phyloP scores from a whole-genome alignment of 371 early-diverging fungal genomes.

The Nosema muscidifuracis region DNA sequence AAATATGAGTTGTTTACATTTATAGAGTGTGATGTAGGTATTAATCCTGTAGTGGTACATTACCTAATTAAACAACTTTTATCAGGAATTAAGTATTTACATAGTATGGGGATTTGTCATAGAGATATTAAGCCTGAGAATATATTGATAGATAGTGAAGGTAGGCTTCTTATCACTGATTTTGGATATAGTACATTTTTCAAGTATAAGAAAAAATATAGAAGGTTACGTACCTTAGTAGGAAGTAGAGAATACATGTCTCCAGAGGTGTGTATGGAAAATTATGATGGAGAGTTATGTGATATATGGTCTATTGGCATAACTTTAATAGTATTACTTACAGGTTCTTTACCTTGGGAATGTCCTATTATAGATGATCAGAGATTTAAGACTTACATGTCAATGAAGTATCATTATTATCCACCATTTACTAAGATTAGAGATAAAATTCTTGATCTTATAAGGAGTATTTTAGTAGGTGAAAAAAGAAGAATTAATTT shows the following conservation, averaged over 20 bases:
- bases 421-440: slow-evolving; percentile 48
- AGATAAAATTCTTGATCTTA: slow-evolving; percentile 60
- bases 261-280: slow-evolving; percentile 65
- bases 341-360: slow-evolving; percentile 69
- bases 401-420: slow-evolving; percentile 33
- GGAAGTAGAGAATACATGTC: slow-evolving; percentile 69
- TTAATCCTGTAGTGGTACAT: slow-evolving; percentile 67
- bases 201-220: slow-evolving; percentile 57
- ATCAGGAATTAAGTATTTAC: slow-evolving; percentile 63
- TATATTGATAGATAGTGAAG: slow-evolving; percentile 65
- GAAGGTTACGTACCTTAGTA: slow-evolving; percentile 64
- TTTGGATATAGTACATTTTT: slow-evolving; percentile 68
- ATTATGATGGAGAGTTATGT: slow-evolving; percentile 65
- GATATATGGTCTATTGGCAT: slow-evolving; percentile 70
- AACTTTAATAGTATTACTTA: slow-evolving; percentile 65
- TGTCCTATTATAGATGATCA: slow-evolving; percentile 65
- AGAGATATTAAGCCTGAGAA: slow-evolving; percentile 70
- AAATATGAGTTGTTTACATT: slow-evolving; percentile 57
- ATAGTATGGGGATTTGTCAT: slow-evolving; percentile 65
- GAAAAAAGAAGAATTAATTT: slow-evolving; percentile 69
- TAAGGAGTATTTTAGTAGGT: slow-evolving; percentile 79
- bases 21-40: slow-evolving; percentile 68
- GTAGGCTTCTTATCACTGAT: slow-evolving; percentile 67
- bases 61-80: slow-evolving; percentile 69
- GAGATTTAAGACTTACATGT: slow-evolving; percentile 62